A percentile compares a stretch with the other conserved stretches of the same genome.
Conservation (phyloP, 371 early-diverging fungal genomes). For the Lichtheimia corymbifera region DNA sequence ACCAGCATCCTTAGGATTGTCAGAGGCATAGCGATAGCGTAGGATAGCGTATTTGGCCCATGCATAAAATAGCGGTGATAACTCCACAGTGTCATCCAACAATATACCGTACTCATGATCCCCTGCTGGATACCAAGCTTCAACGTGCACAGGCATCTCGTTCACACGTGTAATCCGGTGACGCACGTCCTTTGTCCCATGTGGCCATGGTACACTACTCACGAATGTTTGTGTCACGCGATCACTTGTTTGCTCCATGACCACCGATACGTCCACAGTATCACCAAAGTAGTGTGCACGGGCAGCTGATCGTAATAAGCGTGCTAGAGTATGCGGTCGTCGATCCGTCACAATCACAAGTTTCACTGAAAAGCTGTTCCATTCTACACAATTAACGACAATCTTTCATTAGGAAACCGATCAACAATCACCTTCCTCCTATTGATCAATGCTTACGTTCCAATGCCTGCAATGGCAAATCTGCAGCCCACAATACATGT, state of each 20-base stretch:
- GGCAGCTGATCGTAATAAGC: slow-evolving; percentile 50
- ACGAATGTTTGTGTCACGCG: slow-evolving; percentile 49
- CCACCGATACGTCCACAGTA: slow-evolving; percentile 50
- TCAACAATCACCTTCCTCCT: neutral
- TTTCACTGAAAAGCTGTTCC: slow-evolving; percentile 56
- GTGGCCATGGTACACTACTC: slow-evolving; percentile 51
- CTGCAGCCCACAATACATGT: slow-evolving; percentile 52
- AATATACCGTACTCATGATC: slow-evolving; percentile 62
- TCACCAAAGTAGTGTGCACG: slow-evolving; percentile 60
- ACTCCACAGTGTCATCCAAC: slow-evolving; percentile 57
- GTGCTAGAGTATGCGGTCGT: slow-evolving; percentile 52
- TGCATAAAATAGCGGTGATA: slow-evolving; percentile 57
- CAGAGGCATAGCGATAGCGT: slow-evolving; percentile 47
- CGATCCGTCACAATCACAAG: slow-evolving; percentile 57
- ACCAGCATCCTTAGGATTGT: slow-evolving; percentile 23
- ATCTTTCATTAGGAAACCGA: too few species aligned
- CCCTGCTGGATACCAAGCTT: slow-evolving; percentile 64
- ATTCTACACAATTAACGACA: slow-evolving; percentile 34
- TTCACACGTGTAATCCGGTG: slow-evolving; percentile 58
- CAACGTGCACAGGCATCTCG: slow-evolving; percentile 58
- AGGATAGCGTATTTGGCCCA: slow-evolving; percentile 64
- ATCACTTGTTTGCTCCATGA: slow-evolving; percentile 58
- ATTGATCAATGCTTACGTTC: slow-evolving; percentile 41
- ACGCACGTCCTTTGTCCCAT: slow-evolving; percentile 50
- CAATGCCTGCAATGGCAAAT: slow-evolving; percentile 49